These are phyloP conservation scores for Apocynum venetum DNA, from an alignment of 257 asterid species.

Conservation along the genomic window DNA sequence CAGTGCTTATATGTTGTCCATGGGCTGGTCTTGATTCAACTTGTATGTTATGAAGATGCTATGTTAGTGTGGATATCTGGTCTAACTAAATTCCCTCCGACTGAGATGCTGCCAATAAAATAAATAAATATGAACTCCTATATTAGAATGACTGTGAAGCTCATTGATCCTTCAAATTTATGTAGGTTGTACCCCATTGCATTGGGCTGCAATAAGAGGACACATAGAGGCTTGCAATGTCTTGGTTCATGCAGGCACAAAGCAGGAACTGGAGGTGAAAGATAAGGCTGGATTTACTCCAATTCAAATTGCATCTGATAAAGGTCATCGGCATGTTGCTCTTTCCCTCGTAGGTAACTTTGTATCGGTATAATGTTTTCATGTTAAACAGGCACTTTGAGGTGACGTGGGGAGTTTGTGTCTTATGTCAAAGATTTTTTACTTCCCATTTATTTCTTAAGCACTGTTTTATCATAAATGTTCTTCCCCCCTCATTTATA, in stretches of 20 bases:
- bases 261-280: slow-evolving; percentile 60
- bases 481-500: not conserved
- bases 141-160: not conserved
- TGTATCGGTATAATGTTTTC: slow-evolving; percentile 13
- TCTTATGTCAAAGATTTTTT: not conserved
- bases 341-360: slow-evolving; percentile 86
- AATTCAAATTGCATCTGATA: slow-evolving; percentile 85
- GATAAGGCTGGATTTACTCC: slow-evolving; percentile 91
- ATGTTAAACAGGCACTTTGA: not conserved
- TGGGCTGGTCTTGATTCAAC: not conserved
- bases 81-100: not conserved
- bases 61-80: not conserved
- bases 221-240: slow-evolving; percentile 84
- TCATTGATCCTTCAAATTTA: not conserved
- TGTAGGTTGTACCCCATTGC: slow-evolving; percentile 95
- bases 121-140: not conserved
- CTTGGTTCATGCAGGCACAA: slow-evolving; percentile 89
- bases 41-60: not conserved
- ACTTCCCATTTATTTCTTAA: not conserved
- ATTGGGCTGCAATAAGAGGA: slow-evolving; percentile 97
- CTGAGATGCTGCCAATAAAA: not conserved
- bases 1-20: not conserved
- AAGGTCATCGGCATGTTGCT: slow-evolving; percentile 90
- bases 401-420: not conserved
- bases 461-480: not conserved